Base-by-base conservation (phyloP, 2,329 filamentous ascomycete genomes). In the Alternaria arbusti region DNA sequence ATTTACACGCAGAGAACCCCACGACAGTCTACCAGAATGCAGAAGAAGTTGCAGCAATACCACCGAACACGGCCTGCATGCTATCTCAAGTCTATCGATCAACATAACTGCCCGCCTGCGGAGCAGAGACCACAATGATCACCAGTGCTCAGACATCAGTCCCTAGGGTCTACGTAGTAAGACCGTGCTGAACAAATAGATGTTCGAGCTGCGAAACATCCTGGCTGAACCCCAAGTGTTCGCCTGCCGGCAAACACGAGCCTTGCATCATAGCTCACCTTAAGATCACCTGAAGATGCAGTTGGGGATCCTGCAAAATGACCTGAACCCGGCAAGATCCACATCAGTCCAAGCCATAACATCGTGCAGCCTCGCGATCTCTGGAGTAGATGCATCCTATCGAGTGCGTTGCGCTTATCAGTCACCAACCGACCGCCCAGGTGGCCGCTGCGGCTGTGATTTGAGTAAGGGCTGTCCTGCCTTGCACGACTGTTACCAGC, bases 351-450 rank as follows among this genome's bases (percentile, higher is more conserved):
- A 22, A 36, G 15, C n/a, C 10, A 43, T 40, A 25, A 9, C 23
- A 55, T 55, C 36, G n/a, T 55, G 36, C n/a, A 45, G n/a, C 52
- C 15, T 45, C 23, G 23, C 36, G 15, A 23, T 26, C 5, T 13
- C 11, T 17, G 36, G 12, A n/a, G 9, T 11, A 15, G 13, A 51
- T 15, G 8, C 3, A 26, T 15, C 56, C 56, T 52, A 59, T 59
- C 47, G 45, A 28, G 23, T n/a, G 25, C 40, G 17, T 50, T 30
- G 56, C 47, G 56, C 56, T 52, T 59, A 52, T 59, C 56, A 25
- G 22, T 13, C 23, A 13, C 36, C 52, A 45, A 55, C 36, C 6
- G 30, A 54, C 22, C 32, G 30, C 30, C 9, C 22, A 44, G 15
- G 32, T 13, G 9, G 32, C n/a, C 20, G 22, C 22, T 57, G 30